Percentiles rank a stretch among this genome's conserved stretches.
Evolutionary conservation across 2,329 filamentous ascomycete genomes (phyloP).

Genomic region (Fonsecaea multimorphosa): DNA sequence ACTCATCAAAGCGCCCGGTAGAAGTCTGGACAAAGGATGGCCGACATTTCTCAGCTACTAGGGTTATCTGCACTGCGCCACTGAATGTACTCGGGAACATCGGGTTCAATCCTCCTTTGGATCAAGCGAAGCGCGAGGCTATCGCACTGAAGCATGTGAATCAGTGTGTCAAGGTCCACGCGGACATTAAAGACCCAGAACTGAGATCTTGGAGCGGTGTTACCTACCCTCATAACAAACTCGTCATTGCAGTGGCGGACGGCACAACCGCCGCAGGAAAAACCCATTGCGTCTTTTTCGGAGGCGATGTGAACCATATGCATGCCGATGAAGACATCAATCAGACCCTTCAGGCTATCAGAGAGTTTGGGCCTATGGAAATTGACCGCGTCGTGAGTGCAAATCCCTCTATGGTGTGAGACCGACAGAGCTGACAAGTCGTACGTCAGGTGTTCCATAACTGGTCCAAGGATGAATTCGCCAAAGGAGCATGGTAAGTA

Average conservation of each 20-base stretch:
- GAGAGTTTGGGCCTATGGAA: conserved; percentile 45
- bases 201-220: conserved; percentile 54
- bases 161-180: conserved; percentile 55
- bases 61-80: conserved; percentile 53
- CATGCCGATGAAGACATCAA: conserved; percentile 52
- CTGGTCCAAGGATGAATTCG: conserved; percentile 56
- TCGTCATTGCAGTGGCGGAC: conserved; percentile 55
- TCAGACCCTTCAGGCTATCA: conserved; percentile 44
- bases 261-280: conserved; percentile 54
- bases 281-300: conserved; percentile 57
- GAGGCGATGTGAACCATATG: conserved; percentile 52
- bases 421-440: not conserved
- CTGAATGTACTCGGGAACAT: conserved; percentile 54
- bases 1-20: conserved; percentile 42
- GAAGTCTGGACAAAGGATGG: conserved; percentile 46
- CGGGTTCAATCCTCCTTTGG: conserved; percentile 50
- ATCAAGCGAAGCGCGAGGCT: conserved; percentile 47
- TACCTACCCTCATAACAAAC: conserved; percentile 52
- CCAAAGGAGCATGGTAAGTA: conserved; percentile 51
- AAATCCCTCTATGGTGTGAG: not conserved
- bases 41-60: conserved; percentile 40
- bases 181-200: conserved; percentile 50
- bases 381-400: conserved; percentile 38
- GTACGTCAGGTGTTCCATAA: conserved; percentile 53
- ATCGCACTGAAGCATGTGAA: conserved; percentile 53